These are phyloP conservation scores for Xylaria sp. DNA, from an alignment of 2,329 filamentous ascomycete species.

Conservation along the genomic window DNA sequence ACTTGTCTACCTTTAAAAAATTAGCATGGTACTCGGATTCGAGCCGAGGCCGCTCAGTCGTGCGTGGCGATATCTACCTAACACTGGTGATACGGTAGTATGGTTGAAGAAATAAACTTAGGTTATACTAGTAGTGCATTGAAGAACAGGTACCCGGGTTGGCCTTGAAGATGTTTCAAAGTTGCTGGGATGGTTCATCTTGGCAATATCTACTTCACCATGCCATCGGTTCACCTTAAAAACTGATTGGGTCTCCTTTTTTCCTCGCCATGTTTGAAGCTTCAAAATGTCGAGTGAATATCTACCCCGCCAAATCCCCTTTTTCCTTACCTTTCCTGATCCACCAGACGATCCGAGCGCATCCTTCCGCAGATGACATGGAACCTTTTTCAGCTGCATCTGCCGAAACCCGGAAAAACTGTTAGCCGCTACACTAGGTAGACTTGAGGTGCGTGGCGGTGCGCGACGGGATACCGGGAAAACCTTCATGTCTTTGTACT, in stretches of 20 bases:
- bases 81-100: neutral
- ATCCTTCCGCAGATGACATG: slow-evolving; percentile 16
- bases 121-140: slow-evolving; percentile 19
- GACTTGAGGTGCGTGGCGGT: slow-evolving; percentile 3
- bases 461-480: slow-evolving; percentile 3
- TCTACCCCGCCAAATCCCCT: slow-evolving; percentile 14
- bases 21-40: slow-evolving; percentile 1
- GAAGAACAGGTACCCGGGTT: slow-evolving; percentile 19
- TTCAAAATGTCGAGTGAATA: slow-evolving; percentile 1
- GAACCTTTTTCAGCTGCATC: slow-evolving; percentile 21
- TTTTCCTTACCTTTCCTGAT: neutral
- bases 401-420: slow-evolving; percentile 26
- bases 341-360: slow-evolving; percentile 15
- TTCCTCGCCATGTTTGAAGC: slow-evolving; percentile 8
- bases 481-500: neutral
- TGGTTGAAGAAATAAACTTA: slow-evolving; percentile 3
- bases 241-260: slow-evolving; percentile 8
- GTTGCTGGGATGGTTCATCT: slow-evolving; percentile 24
- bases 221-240: slow-evolving; percentile 3
- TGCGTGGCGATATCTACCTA: neutral
- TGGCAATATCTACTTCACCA: slow-evolving; percentile 15
- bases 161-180: slow-evolving; percentile 32
- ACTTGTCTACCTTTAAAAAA: neutral
- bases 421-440: slow-evolving; percentile 13
- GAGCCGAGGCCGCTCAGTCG: neutral